Evolutionary conservation across 2,329 filamentous ascomycete genomes (phyloP), one percentile per base, ranked within the genome.

Genomic region (Cercospora sojina): DNA sequence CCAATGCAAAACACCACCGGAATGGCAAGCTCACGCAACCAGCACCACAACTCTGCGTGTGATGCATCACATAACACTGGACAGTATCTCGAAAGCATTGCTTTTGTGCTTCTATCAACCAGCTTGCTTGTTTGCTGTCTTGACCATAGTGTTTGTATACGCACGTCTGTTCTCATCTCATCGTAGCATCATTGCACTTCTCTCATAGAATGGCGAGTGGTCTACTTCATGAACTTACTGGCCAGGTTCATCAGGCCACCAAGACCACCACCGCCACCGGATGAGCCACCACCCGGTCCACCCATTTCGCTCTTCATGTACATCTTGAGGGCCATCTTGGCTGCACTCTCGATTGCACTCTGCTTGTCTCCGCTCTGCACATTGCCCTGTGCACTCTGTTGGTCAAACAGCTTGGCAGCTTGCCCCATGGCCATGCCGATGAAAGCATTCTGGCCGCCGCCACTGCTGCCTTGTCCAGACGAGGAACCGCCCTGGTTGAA

Each of bases 281-380:
- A 69, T 25, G 79, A 74, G n/a, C 80, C 77, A 49, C 83, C 80
- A 69, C 83, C 79, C 20, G 85, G 85, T 12, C 74, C 73, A 29
- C 82, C 79, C 76, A 79, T 79, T 77, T 92, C 85, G 73, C 86
- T 88, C 86, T 96, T 93, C 83, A 96, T 81, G 79, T 93, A 97
- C 87, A 97, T 90, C 86, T 96, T 93, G 73, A 97, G 79, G 2
- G 93, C 93, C 86, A 91, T 90, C 84, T 96, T 89, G 1, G 88
- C 93, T 3, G 93, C 93, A 78, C 88, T 83, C 76, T 90, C 88
- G 56, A 97, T 83, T 59, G 88, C 92, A 57, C 88, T 88, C 80
- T 97, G 88, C 86, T 97, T 97, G 80, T 87, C 90, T 27, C 85
- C 84, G 25, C 83, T 73, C 27, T 69, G 69, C 1, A 74, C 83